Percentiles rank a stretch among this genome's conserved stretches.
Evolutionary conservation across 2,329 filamentous ascomycete species (phyloP).

Genomic region (Alternaria novae-zelandiae): DNA sequence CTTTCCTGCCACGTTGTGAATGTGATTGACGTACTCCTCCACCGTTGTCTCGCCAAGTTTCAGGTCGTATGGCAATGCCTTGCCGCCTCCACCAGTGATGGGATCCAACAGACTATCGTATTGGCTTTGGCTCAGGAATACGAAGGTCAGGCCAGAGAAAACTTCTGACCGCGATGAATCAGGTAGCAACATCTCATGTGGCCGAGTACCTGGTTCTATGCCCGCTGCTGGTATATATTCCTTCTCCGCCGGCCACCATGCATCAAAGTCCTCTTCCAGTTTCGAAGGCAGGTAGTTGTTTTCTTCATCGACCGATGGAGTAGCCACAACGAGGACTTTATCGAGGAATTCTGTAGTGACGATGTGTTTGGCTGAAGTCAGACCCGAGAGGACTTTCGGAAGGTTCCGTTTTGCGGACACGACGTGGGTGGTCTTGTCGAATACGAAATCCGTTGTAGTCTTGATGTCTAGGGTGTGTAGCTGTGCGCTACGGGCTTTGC

Average conservation of each 20-base stretch:
- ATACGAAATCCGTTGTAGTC: slow-evolving; percentile 74
- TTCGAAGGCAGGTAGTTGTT: slow-evolving; percentile 61
- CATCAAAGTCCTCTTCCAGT: slow-evolving; percentile 81
- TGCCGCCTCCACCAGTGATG: slow-evolving; percentile 81
- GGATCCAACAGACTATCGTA: slow-evolving; percentile 76
- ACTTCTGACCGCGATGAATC: slow-evolving; percentile 70
- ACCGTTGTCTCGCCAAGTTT: slow-evolving; percentile 68
- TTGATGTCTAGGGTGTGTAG: slow-evolving; percentile 92
- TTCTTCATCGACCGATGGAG: slow-evolving; percentile 36
- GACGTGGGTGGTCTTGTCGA: slow-evolving; percentile 79
- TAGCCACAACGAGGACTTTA: slow-evolving; percentile 69
- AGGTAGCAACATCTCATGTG: slow-evolving; percentile 74
- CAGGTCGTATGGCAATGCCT: slow-evolving; percentile 73
- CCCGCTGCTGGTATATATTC: slow-evolving; percentile 76
- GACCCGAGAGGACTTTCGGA: slow-evolving; percentile 81
- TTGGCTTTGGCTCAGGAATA: slow-evolving; percentile 81
- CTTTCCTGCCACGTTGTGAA: slow-evolving; percentile 75
- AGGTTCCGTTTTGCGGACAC: slow-evolving; percentile 90
- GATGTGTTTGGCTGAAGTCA: slow-evolving; percentile 81
- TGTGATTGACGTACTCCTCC: slow-evolving; percentile 78
- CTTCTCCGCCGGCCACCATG: slow-evolving; percentile 76
- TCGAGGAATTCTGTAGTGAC: slow-evolving; percentile 77
- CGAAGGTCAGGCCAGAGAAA: slow-evolving; percentile 86
- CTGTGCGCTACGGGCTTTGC: slow-evolving; percentile 59
- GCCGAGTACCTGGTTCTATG: slow-evolving; percentile 74